Base-by-base conservation (phyloP, 768 basidiomycete species). In the Russula griseocarnosa region DNA sequence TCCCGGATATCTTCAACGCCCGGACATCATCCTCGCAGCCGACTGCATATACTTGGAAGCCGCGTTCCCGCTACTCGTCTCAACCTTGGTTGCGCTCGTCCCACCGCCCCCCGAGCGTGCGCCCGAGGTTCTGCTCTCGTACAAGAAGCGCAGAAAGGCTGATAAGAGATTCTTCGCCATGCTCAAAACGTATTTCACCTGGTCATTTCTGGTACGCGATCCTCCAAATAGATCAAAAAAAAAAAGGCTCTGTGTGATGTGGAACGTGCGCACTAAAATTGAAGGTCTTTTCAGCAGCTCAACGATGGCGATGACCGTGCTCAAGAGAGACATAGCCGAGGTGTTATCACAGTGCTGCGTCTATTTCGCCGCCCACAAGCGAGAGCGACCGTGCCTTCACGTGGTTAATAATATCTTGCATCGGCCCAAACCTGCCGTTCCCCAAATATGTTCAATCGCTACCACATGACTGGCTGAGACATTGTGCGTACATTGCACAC, bases 1-100 rank as follows among this genome's bases (percentile, higher is more conserved):
- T 38, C 84, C 88, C 10, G 32, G 69, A 10, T 66, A 68, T 49
- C 77, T 68, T 47, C 77, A 76, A 49, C 73, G 70, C 4, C 82
- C 86, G 7, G 85, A 91, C 70, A 58, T 96, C 28, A 81, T 98
- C 62, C 82, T 98, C 5, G 92, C 91, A 2, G 94, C 94, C 0
- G 94, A 98, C 71, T 98, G 94, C 69, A 94, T 98, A 10, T 98
- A 98, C 76, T 94, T 92, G 67, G 94, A 97, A 74, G 92, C 93
- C 14, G 86, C 92, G 0, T 98, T 97, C 70, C 88, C 93, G 9
- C 81, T 94, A 14, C 83, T 98, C 1, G 89, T 94, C 2, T 75
- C 86, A 67, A 95, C 94, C 0, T 78, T 98, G 36, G 79, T 77
- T 38, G 82, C 87, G 50, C 82, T 96, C 42, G 78, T 73, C 3